Evolutionary conservation across 148 eudicot genomes (phyloP), one percentile per base, ranked within the genome.

Genomic region (Oxyria digyna): DNA sequence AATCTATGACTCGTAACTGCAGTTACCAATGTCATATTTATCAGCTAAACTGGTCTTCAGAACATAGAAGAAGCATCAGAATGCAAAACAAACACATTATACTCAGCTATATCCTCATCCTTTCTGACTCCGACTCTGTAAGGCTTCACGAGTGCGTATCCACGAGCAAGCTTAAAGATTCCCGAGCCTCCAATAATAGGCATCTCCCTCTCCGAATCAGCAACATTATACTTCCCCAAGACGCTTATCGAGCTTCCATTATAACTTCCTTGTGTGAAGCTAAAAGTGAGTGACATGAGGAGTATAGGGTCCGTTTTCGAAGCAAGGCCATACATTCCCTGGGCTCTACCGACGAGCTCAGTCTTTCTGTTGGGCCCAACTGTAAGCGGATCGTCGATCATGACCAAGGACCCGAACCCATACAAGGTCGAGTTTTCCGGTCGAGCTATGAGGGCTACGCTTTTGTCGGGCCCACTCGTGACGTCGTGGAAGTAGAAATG

Each of bases 401-500:
- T 73, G 14, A n/a, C 69, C 1, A 79, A n/a, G 2, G 42, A 10
- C 41, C 83, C 83, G 33, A 80, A 80, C 11, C 11, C 71, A 38
- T 15, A 66, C 17, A 46, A 18, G 17, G 69, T 66, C 45, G 69
- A 18, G 29, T 66, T 66, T 9, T 18, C 27, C n/a, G 72, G 69
- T 15, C 77, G 72, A 8, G 83, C 82, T 14, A 81, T 72, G 59
- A 67, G 62, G 2, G 81, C 75, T 7, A 78, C 79, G 18, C 84
- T 79, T 33, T 85, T 85, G 69, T 81, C 52, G 33, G 72, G 46
- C 12, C 87, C 81, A 21, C 78, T 69, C 11, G 83, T 76, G 6
- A 73, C 71, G 65, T 83, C 87, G 29, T 86, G 90, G 75, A 86
- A 86, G 76, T 74, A 86, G 79, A 83, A 81, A 71, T 81, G 87